phyloP scores from a whole-genome alignment of 108 stramenopile genomes.

The Skeletonema marinoi region DNA sequence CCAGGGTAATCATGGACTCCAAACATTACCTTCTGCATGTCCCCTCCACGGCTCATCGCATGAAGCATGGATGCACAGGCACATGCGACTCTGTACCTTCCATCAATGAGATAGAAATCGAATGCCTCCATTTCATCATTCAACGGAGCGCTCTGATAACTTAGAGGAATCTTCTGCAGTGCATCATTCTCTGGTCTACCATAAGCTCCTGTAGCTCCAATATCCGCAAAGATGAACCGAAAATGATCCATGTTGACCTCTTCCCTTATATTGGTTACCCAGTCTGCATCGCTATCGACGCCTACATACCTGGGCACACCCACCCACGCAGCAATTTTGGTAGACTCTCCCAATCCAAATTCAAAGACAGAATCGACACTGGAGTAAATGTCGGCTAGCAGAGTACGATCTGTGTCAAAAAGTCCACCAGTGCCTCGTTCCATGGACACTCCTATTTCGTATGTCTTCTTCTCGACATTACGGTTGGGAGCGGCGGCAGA shows the following conservation, averaged over 20 bases:
- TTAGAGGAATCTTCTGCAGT: constrained; percentile 24
- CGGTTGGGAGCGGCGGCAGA: not conserved
- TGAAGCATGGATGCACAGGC: constrained; percentile 38
- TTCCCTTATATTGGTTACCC: constrained; percentile 36
- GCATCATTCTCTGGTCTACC: constrained; percentile 28
- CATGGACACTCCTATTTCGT: not conserved
- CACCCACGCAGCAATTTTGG: constrained; percentile 48
- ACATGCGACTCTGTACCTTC: constrained; percentile 50
- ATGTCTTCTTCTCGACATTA: not conserved
- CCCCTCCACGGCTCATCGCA: constrained; percentile 27
- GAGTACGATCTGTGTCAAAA: constrained; percentile 32
- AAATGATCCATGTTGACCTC: constrained; percentile 28
- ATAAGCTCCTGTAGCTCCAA: constrained; percentile 37
- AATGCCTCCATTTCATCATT: constrained; percentile 40
- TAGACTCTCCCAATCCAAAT: constrained; percentile 59
- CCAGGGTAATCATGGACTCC: constrained; percentile 33
- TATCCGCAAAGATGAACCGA: constrained; percentile 55
- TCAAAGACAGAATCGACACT: constrained; percentile 56
- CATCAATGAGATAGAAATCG: constrained; percentile 63
- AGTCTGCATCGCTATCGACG: constrained; percentile 52
- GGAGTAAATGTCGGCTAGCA: constrained; percentile 39
- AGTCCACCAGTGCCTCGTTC: constrained; percentile 35
- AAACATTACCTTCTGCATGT: constrained; percentile 22
- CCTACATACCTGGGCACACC: constrained; percentile 54
- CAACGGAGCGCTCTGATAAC: constrained; percentile 48